Percentiles rank a stretch among this genome's conserved stretches.
Conservation (phyloP, 2,329 filamentous ascomycete species). For the Diaporthe humulicola region DNA sequence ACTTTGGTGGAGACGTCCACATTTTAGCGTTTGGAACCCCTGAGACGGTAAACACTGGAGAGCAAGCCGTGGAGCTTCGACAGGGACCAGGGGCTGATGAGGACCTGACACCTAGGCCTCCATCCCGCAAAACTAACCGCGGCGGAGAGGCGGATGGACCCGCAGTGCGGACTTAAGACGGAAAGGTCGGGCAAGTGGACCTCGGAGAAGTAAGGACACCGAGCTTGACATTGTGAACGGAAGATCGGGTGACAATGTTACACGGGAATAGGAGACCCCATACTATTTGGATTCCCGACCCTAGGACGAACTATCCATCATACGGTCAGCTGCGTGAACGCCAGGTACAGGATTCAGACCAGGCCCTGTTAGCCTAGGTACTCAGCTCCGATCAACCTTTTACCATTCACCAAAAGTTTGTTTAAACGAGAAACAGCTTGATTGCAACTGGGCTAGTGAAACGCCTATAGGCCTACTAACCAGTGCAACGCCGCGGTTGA, state of each 20-base stretch:
- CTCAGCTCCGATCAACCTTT: not conserved
- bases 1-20: not conserved
- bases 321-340: not conserved
- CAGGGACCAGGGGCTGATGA: not conserved
- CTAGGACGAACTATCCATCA: not conserved
- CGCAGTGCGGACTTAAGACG: not conserved
- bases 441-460: not conserved
- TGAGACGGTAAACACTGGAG: not conserved
- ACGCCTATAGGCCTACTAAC: not conserved
- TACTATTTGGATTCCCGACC: not conserved
- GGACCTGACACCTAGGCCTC: too few species aligned
- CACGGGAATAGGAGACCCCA: not conserved
- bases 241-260: not conserved
- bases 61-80: not conserved
- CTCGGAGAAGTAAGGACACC: not conserved
- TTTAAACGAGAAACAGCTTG: too few species aligned
- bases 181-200: not conserved
- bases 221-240: not conserved
- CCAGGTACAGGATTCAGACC: not conserved
- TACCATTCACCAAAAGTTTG: too few species aligned
- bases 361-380: not conserved
- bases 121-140: not conserved
- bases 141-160: not conserved
- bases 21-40: not conserved
- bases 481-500: not conserved